phyloP scores from a whole-genome alignment of 1,284 basidiomycete species.

The Irpex sp. region DNA sequence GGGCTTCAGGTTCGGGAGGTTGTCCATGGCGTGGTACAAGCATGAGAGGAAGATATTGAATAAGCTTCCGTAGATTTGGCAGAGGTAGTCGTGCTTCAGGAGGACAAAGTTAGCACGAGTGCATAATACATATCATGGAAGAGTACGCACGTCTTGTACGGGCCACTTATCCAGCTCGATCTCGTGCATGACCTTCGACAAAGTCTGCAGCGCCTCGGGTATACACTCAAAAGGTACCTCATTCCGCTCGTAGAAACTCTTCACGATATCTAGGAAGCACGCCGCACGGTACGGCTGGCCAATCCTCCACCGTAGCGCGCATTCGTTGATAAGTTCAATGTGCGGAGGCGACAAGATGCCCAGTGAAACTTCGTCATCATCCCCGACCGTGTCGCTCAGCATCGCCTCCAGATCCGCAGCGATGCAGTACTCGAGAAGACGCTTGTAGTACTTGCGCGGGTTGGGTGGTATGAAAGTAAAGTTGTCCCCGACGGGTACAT shows the following conservation, averaged over 20 bases:
- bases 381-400: conserved; percentile 82
- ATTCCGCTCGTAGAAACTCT: conserved; percentile 84
- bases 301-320: conserved; percentile 88
- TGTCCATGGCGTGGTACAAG: conserved; percentile 83
- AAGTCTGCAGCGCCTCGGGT: conserved; percentile 79
- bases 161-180: conserved; percentile 78
- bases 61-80: conserved; percentile 64
- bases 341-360: conserved; percentile 87
- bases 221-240: conserved; percentile 95
- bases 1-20: conserved; percentile 67
- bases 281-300: conserved; percentile 74
- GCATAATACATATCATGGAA: neutral
- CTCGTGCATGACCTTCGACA: conserved; percentile 71
- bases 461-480: conserved; percentile 92
- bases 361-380: conserved; percentile 94
- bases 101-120: conserved; percentile 4
- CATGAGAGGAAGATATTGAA: conserved; percentile 86
- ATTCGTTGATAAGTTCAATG: conserved; percentile 83
- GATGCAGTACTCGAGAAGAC: conserved; percentile 83
- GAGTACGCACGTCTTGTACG: conserved; percentile 65
- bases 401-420: conserved; percentile 87
- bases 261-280: conserved; percentile 86
- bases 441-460: conserved; percentile 81
- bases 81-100: conserved; percentile 60
- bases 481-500: conserved; percentile 63